These are phyloP conservation scores for Termitomyces sp. DNA, from an alignment of 768 basidiomycete species.

Conservation along the genomic window DNA sequence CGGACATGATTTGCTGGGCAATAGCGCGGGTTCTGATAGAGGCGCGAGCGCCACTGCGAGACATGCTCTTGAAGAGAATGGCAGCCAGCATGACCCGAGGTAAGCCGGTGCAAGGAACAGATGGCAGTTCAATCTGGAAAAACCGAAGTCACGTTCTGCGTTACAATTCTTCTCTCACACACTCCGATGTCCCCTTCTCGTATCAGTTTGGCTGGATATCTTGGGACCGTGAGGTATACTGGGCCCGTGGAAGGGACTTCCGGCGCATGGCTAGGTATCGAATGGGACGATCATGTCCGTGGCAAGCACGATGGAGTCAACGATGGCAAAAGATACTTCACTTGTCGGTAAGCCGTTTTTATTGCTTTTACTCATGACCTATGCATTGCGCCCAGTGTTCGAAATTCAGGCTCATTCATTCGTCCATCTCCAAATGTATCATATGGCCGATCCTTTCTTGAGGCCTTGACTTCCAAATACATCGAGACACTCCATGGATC, in stretches of 20 bases:
- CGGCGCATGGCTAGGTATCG: conserved; percentile 90
- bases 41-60: conserved; percentile 29
- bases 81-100: conserved; percentile 13
- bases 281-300: conserved; percentile 84
- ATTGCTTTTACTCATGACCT: conserved; percentile 3
- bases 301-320: conserved; percentile 88
- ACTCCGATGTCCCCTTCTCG: conserved; percentile 27
- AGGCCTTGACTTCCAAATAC: conserved; percentile 76
- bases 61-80: conserved; percentile 32
- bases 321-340: conserved; percentile 74
- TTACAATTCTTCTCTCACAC: conserved; percentile 23
- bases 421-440: conserved; percentile 55
- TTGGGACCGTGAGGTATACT: conserved; percentile 67
- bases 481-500: conserved; percentile 54
- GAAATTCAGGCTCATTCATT: conserved; percentile 74
- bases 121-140: conserved; percentile 4
- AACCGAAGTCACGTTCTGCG: conserved; percentile 13
- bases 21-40: conserved; percentile 39
- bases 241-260: conserved; percentile 58
- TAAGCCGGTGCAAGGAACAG: background rate
- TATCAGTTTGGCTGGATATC: conserved; percentile 42
- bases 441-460: conserved; percentile 67
- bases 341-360: conserved; percentile 52
- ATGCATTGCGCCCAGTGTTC: conserved; percentile 35
- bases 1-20: conserved; percentile 43